Percentiles rank a stretch among this genome's conserved stretches.
phyloP scores from a whole-genome alignment of 768 basidiomycete genomes.

The Cytidiella melzeri region DNA sequence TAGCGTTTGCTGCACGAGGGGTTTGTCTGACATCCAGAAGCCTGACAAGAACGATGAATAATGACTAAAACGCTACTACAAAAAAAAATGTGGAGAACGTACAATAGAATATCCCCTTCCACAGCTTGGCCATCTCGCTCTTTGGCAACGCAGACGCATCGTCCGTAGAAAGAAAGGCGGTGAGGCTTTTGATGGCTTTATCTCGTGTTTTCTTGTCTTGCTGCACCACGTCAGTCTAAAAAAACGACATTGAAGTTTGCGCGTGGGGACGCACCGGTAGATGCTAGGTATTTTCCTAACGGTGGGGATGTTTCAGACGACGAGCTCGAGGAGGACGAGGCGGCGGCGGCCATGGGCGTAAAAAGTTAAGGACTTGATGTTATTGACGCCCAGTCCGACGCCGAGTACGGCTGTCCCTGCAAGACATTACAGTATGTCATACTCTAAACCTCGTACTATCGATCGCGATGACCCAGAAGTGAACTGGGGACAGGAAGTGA shows the following conservation, averaged over 20 bases:
- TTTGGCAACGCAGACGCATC: constrained; percentile 53
- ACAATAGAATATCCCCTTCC: constrained; percentile 99
- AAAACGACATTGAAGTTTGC: no score
- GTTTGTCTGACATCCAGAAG: constrained; percentile 99
- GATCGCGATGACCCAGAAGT: no score
- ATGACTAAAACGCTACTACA: neutral
- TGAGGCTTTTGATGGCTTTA: constrained; percentile 78
- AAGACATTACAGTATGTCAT: no score
- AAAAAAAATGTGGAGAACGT: constrained; percentile 18
- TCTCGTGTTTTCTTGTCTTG: constrained; percentile 90
- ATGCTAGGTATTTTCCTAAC: constrained; percentile 86
- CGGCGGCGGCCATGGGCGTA: constrained; percentile 1
- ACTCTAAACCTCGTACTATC: no score
- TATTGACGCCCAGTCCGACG: no score
- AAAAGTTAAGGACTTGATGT: neutral
- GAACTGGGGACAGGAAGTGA: no score
- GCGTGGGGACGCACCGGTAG: constrained; percentile 55
- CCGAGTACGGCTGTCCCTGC: no score
- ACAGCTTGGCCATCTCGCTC: constrained; percentile 82
- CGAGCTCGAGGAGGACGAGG: constrained; percentile 5
- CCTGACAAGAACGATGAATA: constrained; percentile 38
- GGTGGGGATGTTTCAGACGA: constrained; percentile 39
- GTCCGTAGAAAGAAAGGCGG: constrained; percentile 70
- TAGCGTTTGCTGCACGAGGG: constrained; percentile 88
- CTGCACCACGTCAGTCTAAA: constrained; percentile 3